These are phyloP conservation scores for Plenodomus tracheiphilus DNA, from an alignment of 2,329 filamentous ascomycete genomes.

Conservation along the genomic window DNA sequence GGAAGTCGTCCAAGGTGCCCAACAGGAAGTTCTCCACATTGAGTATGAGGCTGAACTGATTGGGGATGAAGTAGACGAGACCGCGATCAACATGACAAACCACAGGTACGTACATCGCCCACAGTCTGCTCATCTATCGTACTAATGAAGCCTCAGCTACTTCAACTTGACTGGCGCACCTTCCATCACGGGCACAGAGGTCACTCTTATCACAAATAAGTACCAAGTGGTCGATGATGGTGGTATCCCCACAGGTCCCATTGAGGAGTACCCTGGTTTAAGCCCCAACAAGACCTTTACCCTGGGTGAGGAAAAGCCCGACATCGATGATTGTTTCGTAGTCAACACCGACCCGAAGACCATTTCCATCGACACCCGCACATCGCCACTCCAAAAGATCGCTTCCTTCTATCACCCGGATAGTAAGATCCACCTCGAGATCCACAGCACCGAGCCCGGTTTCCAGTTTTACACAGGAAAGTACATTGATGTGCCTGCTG, in stretches of 20 bases:
- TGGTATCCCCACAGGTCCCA: constrained; percentile 73
- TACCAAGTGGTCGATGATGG: constrained; percentile 75
- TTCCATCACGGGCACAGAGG: constrained; percentile 65
- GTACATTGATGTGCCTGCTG: constrained; percentile 74
- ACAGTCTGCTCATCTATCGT: not conserved
- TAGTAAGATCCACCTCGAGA: constrained; percentile 79
- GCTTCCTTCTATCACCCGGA: constrained; percentile 73
- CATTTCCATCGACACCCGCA: constrained; percentile 56
- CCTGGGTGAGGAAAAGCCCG: constrained; percentile 70
- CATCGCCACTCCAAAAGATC: constrained; percentile 65
- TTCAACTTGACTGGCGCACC: constrained; percentile 67
- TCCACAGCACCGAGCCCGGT: constrained; percentile 87
- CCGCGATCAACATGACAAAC: constrained; percentile 90
- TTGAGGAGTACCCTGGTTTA: constrained; percentile 67
- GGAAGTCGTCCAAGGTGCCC: constrained; percentile 63
- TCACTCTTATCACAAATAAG: constrained; percentile 60
- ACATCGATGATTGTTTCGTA: constrained; percentile 90
- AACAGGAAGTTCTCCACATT: constrained; percentile 74
- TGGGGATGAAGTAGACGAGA: constrained; percentile 77
- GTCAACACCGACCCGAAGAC: constrained; percentile 64
- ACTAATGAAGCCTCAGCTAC: constrained; percentile 50
- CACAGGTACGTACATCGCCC: constrained; percentile 66
- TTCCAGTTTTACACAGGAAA: constrained; percentile 97
- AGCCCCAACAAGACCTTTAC: constrained; percentile 69
- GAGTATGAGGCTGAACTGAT: constrained; percentile 89